Percentiles rank a stretch among this genome's conserved stretches.
Evolutionary conservation across 768 basidiomycete genomes (phyloP).

Genomic region (Tylopilus sp.): DNA sequence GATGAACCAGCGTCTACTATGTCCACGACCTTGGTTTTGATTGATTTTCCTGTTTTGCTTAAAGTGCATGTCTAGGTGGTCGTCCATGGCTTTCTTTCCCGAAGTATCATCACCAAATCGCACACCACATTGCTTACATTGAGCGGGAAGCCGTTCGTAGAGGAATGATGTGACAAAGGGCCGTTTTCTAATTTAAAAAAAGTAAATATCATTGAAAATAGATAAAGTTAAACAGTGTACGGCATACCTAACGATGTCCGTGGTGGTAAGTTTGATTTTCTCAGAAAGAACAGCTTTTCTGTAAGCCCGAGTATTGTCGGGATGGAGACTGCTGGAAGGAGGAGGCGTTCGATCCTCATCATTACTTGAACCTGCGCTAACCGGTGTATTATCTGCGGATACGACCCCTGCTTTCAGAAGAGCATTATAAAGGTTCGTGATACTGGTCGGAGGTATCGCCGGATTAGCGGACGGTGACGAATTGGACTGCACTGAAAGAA

Average conservation of each 20-base stretch:
- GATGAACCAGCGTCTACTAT: constrained; percentile 89
- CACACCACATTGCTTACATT: constrained; percentile 93
- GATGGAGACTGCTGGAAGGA: constrained; percentile 37
- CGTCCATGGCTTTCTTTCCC: constrained; percentile 77
- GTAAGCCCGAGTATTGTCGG: constrained; percentile 55
- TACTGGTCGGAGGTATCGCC: constrained; percentile 33
- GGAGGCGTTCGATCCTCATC: constrained; percentile 27
- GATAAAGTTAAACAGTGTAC: constrained; percentile 1
- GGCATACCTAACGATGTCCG: constrained; percentile 70
- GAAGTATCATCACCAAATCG: constrained; percentile 72
- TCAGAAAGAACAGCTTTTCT: constrained; percentile 57
- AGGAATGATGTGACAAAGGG: constrained; percentile 63
- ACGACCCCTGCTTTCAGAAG: constrained; percentile 81
- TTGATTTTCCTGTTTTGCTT: constrained; percentile 83
- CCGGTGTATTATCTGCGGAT: constrained; percentile 49
- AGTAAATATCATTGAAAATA: too few relatives aligned
- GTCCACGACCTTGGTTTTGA: constrained; percentile 76
- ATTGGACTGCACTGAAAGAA: constrained; percentile 27
- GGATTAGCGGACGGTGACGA: constrained; percentile 23
- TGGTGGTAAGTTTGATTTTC: constrained; percentile 56
- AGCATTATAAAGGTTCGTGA: constrained; percentile 60
- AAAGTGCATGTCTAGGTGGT: constrained; percentile 97
- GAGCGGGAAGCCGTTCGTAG: constrained; percentile 69
- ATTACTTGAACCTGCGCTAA: constrained; percentile 40
- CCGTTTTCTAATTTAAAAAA: constrained; percentile 43